Evolutionary conservation across 2,329 filamentous ascomycete species (phyloP).

Genomic region (Akanthomyces muscarius): DNA sequence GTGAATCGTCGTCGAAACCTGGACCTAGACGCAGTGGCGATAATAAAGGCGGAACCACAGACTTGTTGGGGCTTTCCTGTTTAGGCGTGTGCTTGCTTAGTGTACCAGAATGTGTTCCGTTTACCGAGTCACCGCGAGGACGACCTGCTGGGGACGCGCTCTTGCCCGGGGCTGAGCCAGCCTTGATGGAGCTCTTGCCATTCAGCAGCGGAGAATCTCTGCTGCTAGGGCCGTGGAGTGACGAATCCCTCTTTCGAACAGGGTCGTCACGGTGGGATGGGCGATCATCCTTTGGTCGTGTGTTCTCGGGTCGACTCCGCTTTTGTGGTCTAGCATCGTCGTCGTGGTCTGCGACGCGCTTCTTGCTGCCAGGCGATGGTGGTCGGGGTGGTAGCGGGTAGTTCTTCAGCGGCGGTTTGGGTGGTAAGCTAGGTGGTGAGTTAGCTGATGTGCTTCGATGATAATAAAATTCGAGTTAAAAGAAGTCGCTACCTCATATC

Average conservation of each 20-base stretch:
- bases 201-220: constrained; percentile 35
- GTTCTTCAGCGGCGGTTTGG: constrained; percentile 33
- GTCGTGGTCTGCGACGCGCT: constrained; percentile 43
- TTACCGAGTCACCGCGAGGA: constrained; percentile 38
- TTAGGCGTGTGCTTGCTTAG: constrained; percentile 37
- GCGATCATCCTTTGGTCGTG: constrained; percentile 31
- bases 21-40: constrained; percentile 50
- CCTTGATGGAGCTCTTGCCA: constrained; percentile 34
- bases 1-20: constrained; percentile 33
- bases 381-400: constrained; percentile 32
- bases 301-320: constrained; percentile 39
- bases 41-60: constrained; percentile 47
- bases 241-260: constrained; percentile 30
- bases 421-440: constrained; percentile 29
- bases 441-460: background rate
- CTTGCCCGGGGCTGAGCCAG: constrained; percentile 24
- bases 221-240: constrained; percentile 18
- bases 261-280: constrained; percentile 32
- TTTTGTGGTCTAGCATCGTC: constrained; percentile 44
- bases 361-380: constrained; percentile 43
- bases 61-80: constrained; percentile 34
- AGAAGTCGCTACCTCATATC: constrained; percentile 29
- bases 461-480: background rate
- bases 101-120: constrained; percentile 36
- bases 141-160: constrained; percentile 36